These are phyloP conservation scores for Hymenoscyphus repandus DNA, from an alignment of 2,329 filamentous ascomycete species.

Conservation along the genomic window DNA sequence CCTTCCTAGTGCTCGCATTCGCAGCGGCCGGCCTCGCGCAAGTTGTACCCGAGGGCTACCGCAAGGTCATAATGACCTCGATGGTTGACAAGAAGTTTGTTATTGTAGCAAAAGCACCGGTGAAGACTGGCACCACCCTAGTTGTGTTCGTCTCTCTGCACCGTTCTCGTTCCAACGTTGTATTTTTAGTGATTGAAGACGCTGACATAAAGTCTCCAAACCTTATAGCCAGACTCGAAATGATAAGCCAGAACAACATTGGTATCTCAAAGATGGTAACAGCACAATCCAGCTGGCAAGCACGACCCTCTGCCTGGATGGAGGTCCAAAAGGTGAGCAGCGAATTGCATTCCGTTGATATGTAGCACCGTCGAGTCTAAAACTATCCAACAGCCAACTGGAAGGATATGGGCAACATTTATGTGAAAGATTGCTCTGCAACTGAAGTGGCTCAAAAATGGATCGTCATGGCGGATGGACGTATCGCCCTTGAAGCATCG, in stretches of 20 bases:
- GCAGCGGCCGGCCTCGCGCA: slow-evolving; percentile 9
- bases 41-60: slow-evolving; percentile 11
- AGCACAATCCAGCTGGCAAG: slow-evolving; percentile 11
- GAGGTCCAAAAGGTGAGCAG: slow-evolving; percentile 13
- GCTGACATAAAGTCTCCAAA: not conserved
- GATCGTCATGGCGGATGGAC: slow-evolving; percentile 17
- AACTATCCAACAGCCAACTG: slow-evolving; percentile 11
- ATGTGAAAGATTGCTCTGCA: slow-evolving; percentile 8
- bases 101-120: slow-evolving; percentile 12
- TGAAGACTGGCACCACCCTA: slow-evolving; percentile 8
- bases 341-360: not conserved
- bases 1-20: slow-evolving; percentile 10
- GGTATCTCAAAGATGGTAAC: slow-evolving; percentile 19
- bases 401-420: slow-evolving; percentile 17
- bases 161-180: not conserved
- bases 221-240: slow-evolving; percentile 10
- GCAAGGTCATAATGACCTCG: slow-evolving; percentile 15
- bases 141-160: slow-evolving; percentile 9
- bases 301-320: slow-evolving; percentile 15
- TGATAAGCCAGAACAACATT: slow-evolving; percentile 15
- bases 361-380: no score
- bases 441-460: slow-evolving; percentile 9
- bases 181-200: not conserved
- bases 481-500: slow-evolving; percentile 14
- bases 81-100: slow-evolving; percentile 11